Evolutionary conservation across 495 filamentous ascomycete species (phyloP).

Genomic region (Penicillium nucicola): DNA sequence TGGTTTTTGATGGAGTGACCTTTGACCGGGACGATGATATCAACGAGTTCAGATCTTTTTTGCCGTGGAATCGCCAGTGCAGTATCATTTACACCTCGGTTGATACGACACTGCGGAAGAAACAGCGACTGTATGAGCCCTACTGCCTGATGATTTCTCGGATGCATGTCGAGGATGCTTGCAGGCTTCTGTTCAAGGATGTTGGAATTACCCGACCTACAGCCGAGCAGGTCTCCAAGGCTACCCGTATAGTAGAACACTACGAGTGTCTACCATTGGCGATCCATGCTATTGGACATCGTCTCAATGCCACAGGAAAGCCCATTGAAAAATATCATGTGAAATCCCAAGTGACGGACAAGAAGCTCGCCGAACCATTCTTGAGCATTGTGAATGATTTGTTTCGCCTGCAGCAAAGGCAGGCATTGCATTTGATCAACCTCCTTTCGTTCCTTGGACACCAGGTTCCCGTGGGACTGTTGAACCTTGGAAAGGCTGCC

Average conservation of each 20-base stretch:
- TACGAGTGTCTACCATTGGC: slow-evolving; percentile 73
- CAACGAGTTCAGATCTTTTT: slow-evolving; percentile 58
- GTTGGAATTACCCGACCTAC: slow-evolving; percentile 49
- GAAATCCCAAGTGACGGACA: slow-evolving; percentile 62
- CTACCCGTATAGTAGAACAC: slow-evolving; percentile 62
- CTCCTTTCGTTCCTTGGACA: slow-evolving; percentile 73
- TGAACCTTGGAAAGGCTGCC: slow-evolving; percentile 59
- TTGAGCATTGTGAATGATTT: slow-evolving; percentile 69
- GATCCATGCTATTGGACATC: slow-evolving; percentile 74
- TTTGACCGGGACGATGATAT: slow-evolving; percentile 59
- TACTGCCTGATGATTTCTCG: slow-evolving; percentile 62
- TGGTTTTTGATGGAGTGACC: slow-evolving; percentile 72
- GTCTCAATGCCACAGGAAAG: slow-evolving; percentile 67
- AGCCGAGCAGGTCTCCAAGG: slow-evolving; percentile 55
- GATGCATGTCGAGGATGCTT: slow-evolving; percentile 56
- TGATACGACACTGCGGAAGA: slow-evolving; percentile 61
- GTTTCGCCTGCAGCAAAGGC: slow-evolving; percentile 50
- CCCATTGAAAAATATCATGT: slow-evolving; percentile 66
- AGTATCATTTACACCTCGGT: slow-evolving; percentile 78
- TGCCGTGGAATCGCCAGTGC: slow-evolving; percentile 66
- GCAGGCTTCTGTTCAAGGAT: slow-evolving; percentile 57
- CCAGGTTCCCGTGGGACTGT: slow-evolving; percentile 72
- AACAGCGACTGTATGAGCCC: slow-evolving; percentile 71
- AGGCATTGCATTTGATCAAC: slow-evolving; percentile 70
- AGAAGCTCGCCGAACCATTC: slow-evolving; percentile 68